Conservation (phyloP, 768 basidiomycete species). For the Jaapia argillacea region DNA sequence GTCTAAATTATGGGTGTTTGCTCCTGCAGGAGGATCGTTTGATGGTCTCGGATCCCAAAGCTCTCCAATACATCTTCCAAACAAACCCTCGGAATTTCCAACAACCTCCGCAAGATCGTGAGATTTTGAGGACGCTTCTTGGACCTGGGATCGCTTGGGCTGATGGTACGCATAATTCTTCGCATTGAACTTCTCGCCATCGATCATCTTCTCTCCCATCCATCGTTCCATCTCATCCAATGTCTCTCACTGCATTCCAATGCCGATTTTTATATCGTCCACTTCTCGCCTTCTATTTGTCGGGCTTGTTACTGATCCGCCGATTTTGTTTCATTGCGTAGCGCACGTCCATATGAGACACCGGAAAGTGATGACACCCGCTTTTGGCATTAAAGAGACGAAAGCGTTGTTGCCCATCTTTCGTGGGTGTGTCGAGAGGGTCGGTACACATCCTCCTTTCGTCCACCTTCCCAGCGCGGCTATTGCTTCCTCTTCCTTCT, state of each 20-base stretch:
- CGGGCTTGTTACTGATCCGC: neutral
- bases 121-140: neutral
- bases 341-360: neutral
- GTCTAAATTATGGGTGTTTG: too few relatives aligned
- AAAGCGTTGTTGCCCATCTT: neutral
- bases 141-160: neutral
- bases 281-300: too few relatives aligned
- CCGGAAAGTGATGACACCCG: neutral
- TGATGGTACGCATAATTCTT: neutral
- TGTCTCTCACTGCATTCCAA: too few relatives aligned
- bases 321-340: neutral
- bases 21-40: neutral
- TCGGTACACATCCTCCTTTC: neutral
- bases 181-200: too few relatives aligned
- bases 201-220: too few relatives aligned
- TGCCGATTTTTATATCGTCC: too few relatives aligned
- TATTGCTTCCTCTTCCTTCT: neutral
- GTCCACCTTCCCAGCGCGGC: neutral
- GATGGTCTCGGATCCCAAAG: neutral
- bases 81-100: neutral
- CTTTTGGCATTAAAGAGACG: neutral
- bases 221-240: too few relatives aligned
- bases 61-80: neutral
- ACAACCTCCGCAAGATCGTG: neutral
- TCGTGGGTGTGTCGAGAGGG: neutral